phyloP scores from a whole-genome alignment of 345 rosid genomes.

The Eucalyptus sideroxylon region DNA sequence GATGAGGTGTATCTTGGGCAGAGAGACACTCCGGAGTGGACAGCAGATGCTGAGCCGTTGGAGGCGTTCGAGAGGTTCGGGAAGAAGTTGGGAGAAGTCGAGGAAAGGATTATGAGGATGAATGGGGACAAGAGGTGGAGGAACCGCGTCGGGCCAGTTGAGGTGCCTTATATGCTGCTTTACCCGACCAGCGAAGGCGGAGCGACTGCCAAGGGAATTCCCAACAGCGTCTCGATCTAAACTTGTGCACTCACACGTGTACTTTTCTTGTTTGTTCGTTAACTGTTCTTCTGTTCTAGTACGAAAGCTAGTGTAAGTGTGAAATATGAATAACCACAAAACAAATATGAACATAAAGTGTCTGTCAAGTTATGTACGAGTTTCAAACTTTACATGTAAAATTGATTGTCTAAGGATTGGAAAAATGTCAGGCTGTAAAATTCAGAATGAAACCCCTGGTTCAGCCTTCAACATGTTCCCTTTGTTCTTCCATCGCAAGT shows the following conservation, averaged over 20 bases:
- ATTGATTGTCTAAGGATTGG: no score
- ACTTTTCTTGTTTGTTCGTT: not conserved
- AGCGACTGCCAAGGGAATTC: constrained; percentile 7
- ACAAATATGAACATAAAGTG: not conserved
- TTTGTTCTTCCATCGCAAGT: no score
- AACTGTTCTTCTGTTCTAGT: not conserved
- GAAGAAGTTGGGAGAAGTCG: constrained; percentile 8
- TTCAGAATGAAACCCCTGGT: no score
- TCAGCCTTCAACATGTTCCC: no score
- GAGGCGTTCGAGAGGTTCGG: constrained; percentile 22
- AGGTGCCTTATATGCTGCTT: constrained; percentile 5
- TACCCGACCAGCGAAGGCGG: constrained; percentile 1
- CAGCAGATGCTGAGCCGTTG: constrained; percentile 2
- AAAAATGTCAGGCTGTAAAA: no score
- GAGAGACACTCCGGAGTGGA: constrained; percentile 33
- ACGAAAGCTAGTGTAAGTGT: not conserved
- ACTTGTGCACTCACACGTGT: not conserved
- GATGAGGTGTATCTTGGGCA: constrained; percentile 36
- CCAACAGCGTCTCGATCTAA: constrained; percentile 1
- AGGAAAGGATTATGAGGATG: constrained; percentile 1
- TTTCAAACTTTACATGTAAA: no score
- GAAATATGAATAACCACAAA: not conserved
- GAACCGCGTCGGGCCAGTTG: constrained; percentile 8
- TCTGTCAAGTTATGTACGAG: not conserved
- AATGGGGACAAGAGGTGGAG: not conserved